phyloP scores from a whole-genome alignment of 1,284 basidiomycete species.

The Porogramme epimiltina region DNA sequence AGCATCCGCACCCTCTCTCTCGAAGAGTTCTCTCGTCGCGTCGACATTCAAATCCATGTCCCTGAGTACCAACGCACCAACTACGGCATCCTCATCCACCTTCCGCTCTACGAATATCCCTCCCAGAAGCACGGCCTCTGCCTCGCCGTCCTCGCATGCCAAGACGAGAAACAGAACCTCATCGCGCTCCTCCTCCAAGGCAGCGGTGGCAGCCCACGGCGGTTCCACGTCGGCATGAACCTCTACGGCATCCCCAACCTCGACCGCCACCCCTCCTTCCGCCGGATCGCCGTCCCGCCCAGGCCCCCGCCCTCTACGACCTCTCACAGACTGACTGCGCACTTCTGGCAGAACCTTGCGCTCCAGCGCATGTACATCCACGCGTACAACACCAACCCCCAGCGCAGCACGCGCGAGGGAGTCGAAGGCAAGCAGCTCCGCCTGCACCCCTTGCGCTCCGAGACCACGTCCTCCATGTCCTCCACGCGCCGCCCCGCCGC shows the following conservation, averaged over 20 bases:
- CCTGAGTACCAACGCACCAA: slow-evolving; percentile 1
- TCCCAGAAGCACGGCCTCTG: background rate
- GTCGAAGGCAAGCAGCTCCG: background rate
- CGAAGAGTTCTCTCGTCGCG: background rate
- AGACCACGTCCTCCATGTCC: background rate
- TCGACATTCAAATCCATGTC: background rate
- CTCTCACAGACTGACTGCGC: no score
- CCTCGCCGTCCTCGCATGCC: background rate
- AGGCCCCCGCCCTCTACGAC: no score
- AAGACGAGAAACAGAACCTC: background rate
- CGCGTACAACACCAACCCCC: background rate
- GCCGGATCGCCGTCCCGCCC: no score
- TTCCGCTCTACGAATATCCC: background rate
- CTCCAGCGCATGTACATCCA: background rate
- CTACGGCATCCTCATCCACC: slow-evolving; percentile 3
- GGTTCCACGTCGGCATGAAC: slow-evolving; percentile 1
- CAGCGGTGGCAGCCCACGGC: background rate
- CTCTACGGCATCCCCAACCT: no score
- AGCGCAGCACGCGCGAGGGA: background rate
- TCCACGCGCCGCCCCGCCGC: no score
- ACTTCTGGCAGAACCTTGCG: background rate
- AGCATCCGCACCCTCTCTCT: background rate
- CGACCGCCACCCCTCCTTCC: no score
- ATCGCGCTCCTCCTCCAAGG: background rate
- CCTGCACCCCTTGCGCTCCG: background rate